These are phyloP conservation scores for Termitomyces sp. DNA, from an alignment of 768 basidiomycete genomes.

Conservation along the genomic window DNA sequence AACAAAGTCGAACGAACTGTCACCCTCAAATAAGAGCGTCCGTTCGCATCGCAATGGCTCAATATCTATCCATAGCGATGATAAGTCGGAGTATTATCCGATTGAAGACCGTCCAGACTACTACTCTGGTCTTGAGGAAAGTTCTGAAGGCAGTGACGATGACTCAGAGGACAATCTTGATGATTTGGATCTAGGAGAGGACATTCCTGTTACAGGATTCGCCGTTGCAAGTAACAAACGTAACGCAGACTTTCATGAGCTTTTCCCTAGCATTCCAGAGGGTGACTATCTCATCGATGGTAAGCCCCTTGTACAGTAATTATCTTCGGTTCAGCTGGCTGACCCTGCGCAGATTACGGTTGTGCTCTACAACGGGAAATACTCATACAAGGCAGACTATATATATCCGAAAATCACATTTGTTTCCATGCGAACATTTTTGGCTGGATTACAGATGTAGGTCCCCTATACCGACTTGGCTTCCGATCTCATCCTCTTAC, in stretches of 20 bases:
- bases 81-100: slow-evolving; percentile 23
- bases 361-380: slow-evolving; percentile 97
- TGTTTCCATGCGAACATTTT: slow-evolving; percentile 99
- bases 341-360: slow-evolving; percentile 72
- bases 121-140: slow-evolving; percentile 34
- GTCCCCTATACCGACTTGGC: slow-evolving; percentile 23
- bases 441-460: slow-evolving; percentile 96
- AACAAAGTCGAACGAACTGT: slow-evolving; percentile 24
- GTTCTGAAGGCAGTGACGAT: slow-evolving; percentile 23
- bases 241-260: slow-evolving; percentile 92
- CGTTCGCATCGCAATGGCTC: slow-evolving; percentile 9
- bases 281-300: slow-evolving; percentile 98
- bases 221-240: slow-evolving; percentile 94
- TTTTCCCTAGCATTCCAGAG: slow-evolving; percentile 86
- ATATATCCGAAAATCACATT: slow-evolving; percentile 98
- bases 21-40: slow-evolving; percentile 24
- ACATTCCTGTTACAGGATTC: slow-evolving; percentile 92
- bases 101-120: slow-evolving; percentile 28
- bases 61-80: slow-evolving; percentile 25
- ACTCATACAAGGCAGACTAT: slow-evolving; percentile 90
- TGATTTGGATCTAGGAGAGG: slow-evolving; percentile 49
- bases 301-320: slow-evolving; percentile 27
- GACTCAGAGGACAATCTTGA: slow-evolving; percentile 30
- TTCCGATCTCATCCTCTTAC: slow-evolving; percentile 15
- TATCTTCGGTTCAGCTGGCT: neutral